These are phyloP conservation scores for Zoysia matrella DNA, from an alignment of 202 grass and related monocot genomes.

Conservation along the genomic window DNA sequence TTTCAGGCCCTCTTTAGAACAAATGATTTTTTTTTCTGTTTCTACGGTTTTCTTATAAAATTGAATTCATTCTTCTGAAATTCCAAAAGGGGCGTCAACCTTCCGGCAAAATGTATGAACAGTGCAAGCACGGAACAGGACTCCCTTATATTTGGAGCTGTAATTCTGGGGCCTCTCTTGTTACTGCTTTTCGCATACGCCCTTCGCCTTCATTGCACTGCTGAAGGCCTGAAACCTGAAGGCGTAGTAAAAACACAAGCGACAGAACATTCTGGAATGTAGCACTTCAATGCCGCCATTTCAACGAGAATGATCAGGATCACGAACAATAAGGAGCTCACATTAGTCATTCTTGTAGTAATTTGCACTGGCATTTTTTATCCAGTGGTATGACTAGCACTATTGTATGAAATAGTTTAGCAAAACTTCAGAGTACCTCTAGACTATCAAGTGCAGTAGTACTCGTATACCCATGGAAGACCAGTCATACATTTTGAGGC, in stretches of 20 bases:
- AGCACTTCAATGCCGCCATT: not conserved
- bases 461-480: not conserved
- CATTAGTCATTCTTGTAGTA: not conserved
- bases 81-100: no score
- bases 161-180: constrained; percentile 32
- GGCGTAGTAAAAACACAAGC: not conserved
- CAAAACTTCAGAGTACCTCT: not conserved
- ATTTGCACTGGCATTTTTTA: not conserved
- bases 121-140: constrained; percentile 20
- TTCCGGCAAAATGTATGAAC: not conserved
- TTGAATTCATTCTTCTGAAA: no score
- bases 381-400: not conserved
- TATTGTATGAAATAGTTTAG: not conserved
- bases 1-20: constrained; percentile 6
- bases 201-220: constrained; percentile 16
- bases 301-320: not conserved
- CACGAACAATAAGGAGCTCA: not conserved
- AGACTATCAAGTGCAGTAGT: not conserved
- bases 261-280: constrained; percentile 25
- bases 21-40: no score
- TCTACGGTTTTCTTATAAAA: no score
- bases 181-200: constrained; percentile 30
- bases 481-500: not conserved
- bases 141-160: constrained; percentile 18
- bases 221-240: not conserved